phyloP scores from a whole-genome alignment of 1,284 basidiomycete genomes.

The Ustilago xerochloae region DNA sequence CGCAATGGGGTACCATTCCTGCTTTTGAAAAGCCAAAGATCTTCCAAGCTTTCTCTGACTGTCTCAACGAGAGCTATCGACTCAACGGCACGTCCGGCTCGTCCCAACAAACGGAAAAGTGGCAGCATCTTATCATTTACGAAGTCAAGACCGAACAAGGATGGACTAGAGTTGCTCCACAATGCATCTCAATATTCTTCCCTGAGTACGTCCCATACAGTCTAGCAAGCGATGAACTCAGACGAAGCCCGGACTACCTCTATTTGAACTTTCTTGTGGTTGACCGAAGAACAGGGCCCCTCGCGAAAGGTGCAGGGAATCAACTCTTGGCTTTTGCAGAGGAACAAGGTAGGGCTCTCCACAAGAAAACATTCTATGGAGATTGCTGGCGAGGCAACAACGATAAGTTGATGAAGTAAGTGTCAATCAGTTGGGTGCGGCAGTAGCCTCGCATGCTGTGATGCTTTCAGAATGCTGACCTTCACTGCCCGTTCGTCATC shows the following conservation, averaged over 20 bases:
- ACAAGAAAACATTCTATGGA: constrained; percentile 21
- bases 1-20: constrained; percentile 45
- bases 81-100: background rate
- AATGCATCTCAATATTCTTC: constrained; percentile 6
- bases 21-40: constrained; percentile 23
- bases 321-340: constrained; percentile 15
- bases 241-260: constrained; percentile 12
- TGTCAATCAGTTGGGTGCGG: no score
- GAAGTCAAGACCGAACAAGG: constrained; percentile 14
- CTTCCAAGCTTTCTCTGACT: background rate
- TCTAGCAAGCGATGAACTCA: background rate
- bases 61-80: constrained; percentile 15
- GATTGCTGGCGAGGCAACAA: constrained; percentile 51
- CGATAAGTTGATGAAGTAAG: constrained; percentile 35
- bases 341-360: background rate
- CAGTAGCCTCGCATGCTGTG: background rate
- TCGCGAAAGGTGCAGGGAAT: constrained; percentile 27
- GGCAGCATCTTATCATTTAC: constrained; percentile 20
- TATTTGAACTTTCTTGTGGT: constrained; percentile 44
- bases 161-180: constrained; percentile 30
- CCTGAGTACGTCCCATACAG: constrained; percentile 22
- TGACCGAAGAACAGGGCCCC: constrained; percentile 23
- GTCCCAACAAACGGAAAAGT: background rate
- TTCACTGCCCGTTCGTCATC: no score
- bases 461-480: background rate